phyloP scores from a whole-genome alignment of 2,329 filamentous ascomycete genomes.

The Alternaria gaisen region DNA sequence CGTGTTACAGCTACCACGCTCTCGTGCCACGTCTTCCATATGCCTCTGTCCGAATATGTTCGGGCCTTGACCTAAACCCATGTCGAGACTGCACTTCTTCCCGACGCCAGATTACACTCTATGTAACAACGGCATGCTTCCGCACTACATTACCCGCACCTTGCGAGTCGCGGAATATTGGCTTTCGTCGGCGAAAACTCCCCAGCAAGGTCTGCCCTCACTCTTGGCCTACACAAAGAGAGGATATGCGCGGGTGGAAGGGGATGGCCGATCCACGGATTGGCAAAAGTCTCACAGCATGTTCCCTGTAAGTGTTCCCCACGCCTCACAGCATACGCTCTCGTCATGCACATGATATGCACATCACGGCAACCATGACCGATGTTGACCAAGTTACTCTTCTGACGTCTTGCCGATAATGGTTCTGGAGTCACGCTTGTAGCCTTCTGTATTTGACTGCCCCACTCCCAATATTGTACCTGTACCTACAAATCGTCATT shows the following conservation, averaged over 20 bases:
- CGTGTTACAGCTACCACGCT: conserved; percentile 9
- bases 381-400: conserved; percentile 23
- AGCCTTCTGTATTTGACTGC: conserved; percentile 19
- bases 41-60: conserved; percentile 23
- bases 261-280: conserved; percentile 24
- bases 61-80: conserved; percentile 10
- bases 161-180: conserved; percentile 27
- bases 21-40: conserved; percentile 18
- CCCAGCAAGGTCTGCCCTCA: conserved; percentile 29
- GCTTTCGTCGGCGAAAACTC: conserved; percentile 10
- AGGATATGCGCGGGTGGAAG: conserved; percentile 35
- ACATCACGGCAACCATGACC: conserved; percentile 41
- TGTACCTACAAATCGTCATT: conserved; percentile 21
- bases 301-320: conserved; percentile 28
- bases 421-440: conserved; percentile 29
- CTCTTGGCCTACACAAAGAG: conserved; percentile 19
- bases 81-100: conserved; percentile 23
- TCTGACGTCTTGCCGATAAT: conserved; percentile 33
- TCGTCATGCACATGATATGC: conserved; percentile 24
- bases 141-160: conserved; percentile 15
- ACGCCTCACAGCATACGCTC: conserved; percentile 10
- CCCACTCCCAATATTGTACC: conserved; percentile 26
- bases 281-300: conserved; percentile 19
- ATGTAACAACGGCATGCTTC: conserved; percentile 17
- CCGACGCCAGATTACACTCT: conserved; percentile 23